Evolutionary conservation across 768 basidiomycete genomes (phyloP), one percentile per base, ranked within the genome.

Genomic region (Leccinellum albellum): DNA sequence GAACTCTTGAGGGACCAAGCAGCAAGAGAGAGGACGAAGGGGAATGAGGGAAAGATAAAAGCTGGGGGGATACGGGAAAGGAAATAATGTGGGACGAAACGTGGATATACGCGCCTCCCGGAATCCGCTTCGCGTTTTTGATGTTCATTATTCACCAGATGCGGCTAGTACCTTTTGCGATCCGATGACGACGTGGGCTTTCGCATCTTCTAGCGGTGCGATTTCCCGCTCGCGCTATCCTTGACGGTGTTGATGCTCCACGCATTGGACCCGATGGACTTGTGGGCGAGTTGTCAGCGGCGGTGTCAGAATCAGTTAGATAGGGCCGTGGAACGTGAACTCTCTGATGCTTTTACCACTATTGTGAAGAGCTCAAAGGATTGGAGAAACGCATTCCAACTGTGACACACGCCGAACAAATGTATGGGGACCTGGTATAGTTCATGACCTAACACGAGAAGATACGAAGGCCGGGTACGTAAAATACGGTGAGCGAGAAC

Each of bases 1-100:
- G 85, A 89, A 67, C 40, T 58, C 6, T 37, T 68, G 57, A 61
- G 71, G 51, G 71, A 66, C 37, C 61, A 52, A 12, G 50, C 62
- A 10, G 64, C 64, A 20, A 66, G 58, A 28, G 64, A 66, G 40
- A 53, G 21, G 21, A 60, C 47, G 7, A 50, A 9, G 15, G 58
- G 42, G 33, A 55, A 50, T 6, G 58, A 53, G 21, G 48, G 7
- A 17, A 44, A 57, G 12, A 12, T 48, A 9, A 55, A 56, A 9
- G 50, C 57, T 20, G 58, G 60, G 3, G 61, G 63, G 8, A 70
- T 73, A 53, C 64, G 70, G 32, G 69, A 73, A 31, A 62, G 70
- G 54, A 73, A 59, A 52, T 73, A 51, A 56, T 10, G 59, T 61
- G 17, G 48, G 66, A 10, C 42, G 15, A 23, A 14, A 23, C 14